These are phyloP conservation scores for Wickerhamomyces pijperi DNA, from an alignment of 805 yeast genomes.

Conservation along the genomic window DNA sequence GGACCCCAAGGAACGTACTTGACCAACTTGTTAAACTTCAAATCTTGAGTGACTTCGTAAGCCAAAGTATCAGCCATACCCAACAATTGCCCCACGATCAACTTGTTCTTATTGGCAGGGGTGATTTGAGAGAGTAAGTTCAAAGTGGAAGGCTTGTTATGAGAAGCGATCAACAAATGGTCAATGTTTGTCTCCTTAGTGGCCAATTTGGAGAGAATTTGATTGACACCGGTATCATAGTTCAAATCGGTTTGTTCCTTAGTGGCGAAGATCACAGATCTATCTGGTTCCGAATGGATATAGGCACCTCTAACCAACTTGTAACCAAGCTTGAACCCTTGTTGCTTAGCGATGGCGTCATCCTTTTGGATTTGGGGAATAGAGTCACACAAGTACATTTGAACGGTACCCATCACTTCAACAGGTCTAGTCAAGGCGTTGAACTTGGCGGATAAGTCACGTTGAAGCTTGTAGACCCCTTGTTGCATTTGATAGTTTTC, in stretches of 20 bases:
- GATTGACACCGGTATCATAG: constrained; percentile 56
- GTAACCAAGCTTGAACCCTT: constrained; percentile 64
- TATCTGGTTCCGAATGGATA: constrained; percentile 75
- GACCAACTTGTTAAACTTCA: constrained; percentile 63
- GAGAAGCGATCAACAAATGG: constrained; percentile 85
- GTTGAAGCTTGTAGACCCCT: constrained; percentile 86
- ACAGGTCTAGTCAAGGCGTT: constrained; percentile 49
- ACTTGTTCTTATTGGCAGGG: constrained; percentile 35
- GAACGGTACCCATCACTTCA: constrained; percentile 83
- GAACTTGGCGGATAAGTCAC: constrained; percentile 63
- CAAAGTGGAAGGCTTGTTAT: constrained; percentile 74
- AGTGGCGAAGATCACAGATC: constrained; percentile 62
- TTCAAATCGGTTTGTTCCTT: constrained; percentile 73
- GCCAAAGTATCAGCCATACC: constrained; percentile 95
- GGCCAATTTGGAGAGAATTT: constrained; percentile 29
- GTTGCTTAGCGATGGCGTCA: constrained; percentile 47
- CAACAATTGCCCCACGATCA: constrained; percentile 79
- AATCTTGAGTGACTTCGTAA: constrained; percentile 52
- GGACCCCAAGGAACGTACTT: constrained; percentile 99
- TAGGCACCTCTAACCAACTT: constrained; percentile 94
- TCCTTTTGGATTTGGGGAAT: constrained; percentile 51
- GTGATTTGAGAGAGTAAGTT: constrained; percentile 29
- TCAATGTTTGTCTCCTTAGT: constrained; percentile 41
- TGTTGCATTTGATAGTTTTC: constrained; percentile 81
- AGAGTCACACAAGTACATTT: constrained; percentile 77